Percentiles rank a stretch among this genome's conserved stretches.
Evolutionary conservation across 2,329 filamentous ascomycete species (phyloP).

Genomic region (Ceratocystis smalleyi): DNA sequence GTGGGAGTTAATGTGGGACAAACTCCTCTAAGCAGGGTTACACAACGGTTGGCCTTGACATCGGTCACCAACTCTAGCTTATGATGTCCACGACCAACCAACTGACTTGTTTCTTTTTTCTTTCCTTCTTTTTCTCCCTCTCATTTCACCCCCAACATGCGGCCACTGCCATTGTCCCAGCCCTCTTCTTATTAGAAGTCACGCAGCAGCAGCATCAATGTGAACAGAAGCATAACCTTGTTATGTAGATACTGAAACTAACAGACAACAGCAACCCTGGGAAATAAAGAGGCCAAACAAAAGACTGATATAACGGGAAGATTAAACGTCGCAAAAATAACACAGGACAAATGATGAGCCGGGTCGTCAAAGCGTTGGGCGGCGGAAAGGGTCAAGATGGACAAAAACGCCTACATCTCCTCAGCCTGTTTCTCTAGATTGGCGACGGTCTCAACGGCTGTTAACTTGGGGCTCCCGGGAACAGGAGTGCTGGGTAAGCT

Average conservation of each 20-base stretch:
- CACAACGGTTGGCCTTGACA: no score
- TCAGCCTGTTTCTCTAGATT: slow-evolving; percentile 20
- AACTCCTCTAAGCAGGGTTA: no score
- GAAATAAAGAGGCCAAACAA: not conserved
- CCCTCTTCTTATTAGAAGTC: not conserved
- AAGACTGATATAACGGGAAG: not conserved
- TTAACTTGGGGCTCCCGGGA: slow-evolving; percentile 1
- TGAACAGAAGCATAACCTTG: not conserved
- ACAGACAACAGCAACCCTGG: not conserved
- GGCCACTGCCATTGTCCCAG: not conserved
- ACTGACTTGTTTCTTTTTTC: no score
- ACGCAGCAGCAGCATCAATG: not conserved
- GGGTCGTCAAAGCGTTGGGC: no score
- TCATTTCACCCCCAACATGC: not conserved
- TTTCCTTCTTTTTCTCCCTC: no score
- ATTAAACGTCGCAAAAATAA: not conserved
- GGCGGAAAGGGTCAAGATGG: not conserved
- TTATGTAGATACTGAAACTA: not conserved
- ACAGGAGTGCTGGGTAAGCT: slow-evolving; percentile 12
- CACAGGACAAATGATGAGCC: not conserved
- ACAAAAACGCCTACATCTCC: slow-evolving; percentile 16
- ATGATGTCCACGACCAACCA: no score
- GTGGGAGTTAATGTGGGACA: no score
- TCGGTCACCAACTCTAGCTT: no score
- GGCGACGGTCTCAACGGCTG: slow-evolving; percentile 12